Evolutionary conservation across 345 rosid genomes (phyloP).

Genomic region (Anastatica hierochuntica): DNA sequence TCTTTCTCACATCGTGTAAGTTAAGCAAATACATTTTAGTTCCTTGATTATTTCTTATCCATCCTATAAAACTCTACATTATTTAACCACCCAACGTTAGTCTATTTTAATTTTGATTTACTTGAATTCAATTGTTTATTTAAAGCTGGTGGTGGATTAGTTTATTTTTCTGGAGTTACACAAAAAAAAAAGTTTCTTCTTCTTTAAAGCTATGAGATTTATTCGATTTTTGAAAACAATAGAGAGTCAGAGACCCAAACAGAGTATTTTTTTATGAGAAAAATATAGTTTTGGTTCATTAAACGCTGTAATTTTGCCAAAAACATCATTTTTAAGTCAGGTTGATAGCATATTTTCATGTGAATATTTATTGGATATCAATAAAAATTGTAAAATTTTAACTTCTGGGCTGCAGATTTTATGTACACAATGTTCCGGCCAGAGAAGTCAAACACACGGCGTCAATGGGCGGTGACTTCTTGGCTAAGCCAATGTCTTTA

Average conservation of each 20-base stretch:
- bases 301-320: no score
- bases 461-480: slow-evolving; percentile 76
- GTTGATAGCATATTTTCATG: no score
- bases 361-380: no score
- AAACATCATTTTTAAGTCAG: no score
- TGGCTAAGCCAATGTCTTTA: slow-evolving; percentile 91
- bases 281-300: no score
- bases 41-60: no score
- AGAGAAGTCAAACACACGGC: slow-evolving; percentile 64
- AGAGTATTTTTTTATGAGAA: background rate
- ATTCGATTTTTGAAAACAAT: background rate
- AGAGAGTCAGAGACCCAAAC: background rate
- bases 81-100: no score
- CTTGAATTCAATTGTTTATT: background rate
- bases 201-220: slow-evolving; percentile 6
- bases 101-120: background rate
- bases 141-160: no score
- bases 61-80: no score
- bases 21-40: background rate
- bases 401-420: slow-evolving; percentile 48
- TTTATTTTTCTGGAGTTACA: no score
- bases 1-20: slow-evolving; percentile 75
- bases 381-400: background rate
- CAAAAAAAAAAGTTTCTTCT: no score
- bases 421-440: slow-evolving; percentile 61